A percentile compares a stretch with the other conserved stretches of the same genome.
Evolutionary conservation across 805 yeast species (phyloP).

Genomic region (Metschnikowia cerradonensis): DNA sequence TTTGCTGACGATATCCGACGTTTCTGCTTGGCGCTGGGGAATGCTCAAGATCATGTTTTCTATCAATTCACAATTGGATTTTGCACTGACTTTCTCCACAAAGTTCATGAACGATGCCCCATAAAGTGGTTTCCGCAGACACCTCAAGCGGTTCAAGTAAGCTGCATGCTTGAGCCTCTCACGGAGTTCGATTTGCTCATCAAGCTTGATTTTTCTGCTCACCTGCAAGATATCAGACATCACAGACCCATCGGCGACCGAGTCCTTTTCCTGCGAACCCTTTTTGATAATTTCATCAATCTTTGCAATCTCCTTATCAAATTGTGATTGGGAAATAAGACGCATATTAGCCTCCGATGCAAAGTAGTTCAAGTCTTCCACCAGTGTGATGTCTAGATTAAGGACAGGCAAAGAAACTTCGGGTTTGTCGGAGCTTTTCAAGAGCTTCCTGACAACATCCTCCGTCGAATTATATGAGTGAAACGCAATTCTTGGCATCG

Average conservation of each 20-base stretch:
- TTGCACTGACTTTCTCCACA: constrained; percentile 2
- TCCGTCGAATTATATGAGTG: constrained; percentile 40
- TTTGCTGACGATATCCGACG: constrained; percentile 58
- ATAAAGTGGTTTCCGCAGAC: constrained; percentile 61
- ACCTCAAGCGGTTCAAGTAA: constrained; percentile 63
- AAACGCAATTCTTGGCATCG: constrained; percentile 62
- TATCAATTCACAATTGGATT: background rate
- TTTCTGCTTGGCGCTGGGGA: constrained; percentile 25
- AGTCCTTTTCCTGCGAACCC: constrained; percentile 4
- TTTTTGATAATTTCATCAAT: constrained; percentile 38
- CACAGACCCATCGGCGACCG: constrained; percentile 12
- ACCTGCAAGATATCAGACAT: constrained; percentile 47
- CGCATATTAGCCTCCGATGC: constrained; percentile 41
- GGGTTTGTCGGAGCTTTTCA: constrained; percentile 9
- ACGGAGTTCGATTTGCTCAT: constrained; percentile 49
- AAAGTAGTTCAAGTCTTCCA: constrained; percentile 44
- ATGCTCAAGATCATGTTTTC: constrained; percentile 21
- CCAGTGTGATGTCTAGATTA: constrained; percentile 53
- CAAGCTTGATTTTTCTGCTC: constrained; percentile 52
- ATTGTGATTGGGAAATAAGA: constrained; percentile 45
- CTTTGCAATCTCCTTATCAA: constrained; percentile 42
- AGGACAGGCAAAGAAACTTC: constrained; percentile 50
- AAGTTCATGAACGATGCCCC: constrained; percentile 53
- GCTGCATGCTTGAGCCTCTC: constrained; percentile 51
- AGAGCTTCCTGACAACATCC: constrained; percentile 17